Conservation (phyloP, 345 rosid genomes). For the Linum lewisii region DNA sequence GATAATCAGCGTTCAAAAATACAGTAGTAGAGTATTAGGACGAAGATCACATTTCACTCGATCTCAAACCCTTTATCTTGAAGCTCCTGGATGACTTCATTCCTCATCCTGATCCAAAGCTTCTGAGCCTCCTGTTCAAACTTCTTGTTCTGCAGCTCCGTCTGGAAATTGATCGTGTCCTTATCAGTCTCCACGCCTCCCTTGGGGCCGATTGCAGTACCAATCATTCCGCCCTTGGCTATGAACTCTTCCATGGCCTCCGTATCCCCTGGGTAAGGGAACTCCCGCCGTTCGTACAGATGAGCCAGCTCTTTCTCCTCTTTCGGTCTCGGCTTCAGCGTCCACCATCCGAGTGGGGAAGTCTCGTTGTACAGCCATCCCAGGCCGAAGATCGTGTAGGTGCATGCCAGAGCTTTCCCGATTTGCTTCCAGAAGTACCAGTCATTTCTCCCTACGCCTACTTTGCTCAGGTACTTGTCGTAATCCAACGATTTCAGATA, state of each 20-base stretch:
- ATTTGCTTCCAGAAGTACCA: constrained; percentile 68
- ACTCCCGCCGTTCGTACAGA: constrained; percentile 65
- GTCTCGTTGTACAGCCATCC: constrained; percentile 76
- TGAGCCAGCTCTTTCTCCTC: constrained; percentile 73
- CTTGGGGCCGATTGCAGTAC: constrained; percentile 64
- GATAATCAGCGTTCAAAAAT: neutral
- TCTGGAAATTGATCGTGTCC: constrained; percentile 41
- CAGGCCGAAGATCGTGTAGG: constrained; percentile 55
- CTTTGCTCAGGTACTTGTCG: constrained; percentile 49
- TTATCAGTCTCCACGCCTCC: constrained; percentile 50
- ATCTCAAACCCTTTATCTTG: constrained; percentile 72
- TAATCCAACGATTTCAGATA: constrained; percentile 42
- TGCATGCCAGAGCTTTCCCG: constrained; percentile 67
- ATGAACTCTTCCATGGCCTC: constrained; percentile 90
- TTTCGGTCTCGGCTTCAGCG: constrained; percentile 72
- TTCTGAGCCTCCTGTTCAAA: constrained; percentile 64
- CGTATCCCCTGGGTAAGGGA: constrained; percentile 77
- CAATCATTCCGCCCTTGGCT: constrained; percentile 70
- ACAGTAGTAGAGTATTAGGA: neutral
- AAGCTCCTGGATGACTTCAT: constrained; percentile 72
- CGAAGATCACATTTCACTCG: constrained; percentile 24
- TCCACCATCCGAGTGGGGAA: constrained; percentile 91
- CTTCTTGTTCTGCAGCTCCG: constrained; percentile 59
- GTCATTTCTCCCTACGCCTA: constrained; percentile 66
- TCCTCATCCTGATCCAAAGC: constrained; percentile 84